Evolutionary conservation across 768 basidiomycete genomes (phyloP), one percentile per base, ranked within the genome.

Genomic region (Lentinus tigrinus): DNA sequence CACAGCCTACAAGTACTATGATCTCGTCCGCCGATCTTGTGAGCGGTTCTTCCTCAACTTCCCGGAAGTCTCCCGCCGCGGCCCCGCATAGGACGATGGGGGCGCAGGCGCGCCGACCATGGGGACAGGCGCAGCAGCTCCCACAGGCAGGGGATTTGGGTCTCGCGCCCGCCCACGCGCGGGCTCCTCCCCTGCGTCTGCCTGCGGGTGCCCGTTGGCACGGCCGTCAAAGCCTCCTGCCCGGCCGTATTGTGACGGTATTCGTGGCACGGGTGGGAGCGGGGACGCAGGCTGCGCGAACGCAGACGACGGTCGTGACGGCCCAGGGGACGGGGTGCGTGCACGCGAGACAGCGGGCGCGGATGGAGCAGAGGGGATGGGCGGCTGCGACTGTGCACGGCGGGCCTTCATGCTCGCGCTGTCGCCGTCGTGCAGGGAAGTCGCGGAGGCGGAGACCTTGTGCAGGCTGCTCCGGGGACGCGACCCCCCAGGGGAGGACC

Each of bases 231-330:
- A 5, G 24, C 26, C 13, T 11, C 31, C 31, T 46, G 36, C 53
- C n/a, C 40, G 54, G 23, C 48, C 51, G 48, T 61, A 62, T 52
- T 47, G 56, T 2, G 57, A 39, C 13, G 69, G 69, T 19, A 65
- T 63, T 36, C 58, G 56, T 26, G 68, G 68, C 13, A 68, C 63
- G 14, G 68, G 66, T n/a, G 69, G 69, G 9, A 63, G 52, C 23
- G 48, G 49, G 14, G 31, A 36, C 4, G 24, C 26, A 3, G 48
- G 34, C 24, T 40, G 50, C 38, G 36, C 4, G 11, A 27, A 24
- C 2, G 23, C 5, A 17, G 54, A 47, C 26, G 23, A 50, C 23
- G 17, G 71, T 71, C 31, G 75, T 56, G 62, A 6, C 11, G 31
- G 31, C 69, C 70, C 16, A 55, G 61, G 40, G 63, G 69, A 63